These are phyloP conservation scores for Fusarium compactum DNA, from an alignment of 2,329 filamentous ascomycete species.

Conservation along the genomic window DNA sequence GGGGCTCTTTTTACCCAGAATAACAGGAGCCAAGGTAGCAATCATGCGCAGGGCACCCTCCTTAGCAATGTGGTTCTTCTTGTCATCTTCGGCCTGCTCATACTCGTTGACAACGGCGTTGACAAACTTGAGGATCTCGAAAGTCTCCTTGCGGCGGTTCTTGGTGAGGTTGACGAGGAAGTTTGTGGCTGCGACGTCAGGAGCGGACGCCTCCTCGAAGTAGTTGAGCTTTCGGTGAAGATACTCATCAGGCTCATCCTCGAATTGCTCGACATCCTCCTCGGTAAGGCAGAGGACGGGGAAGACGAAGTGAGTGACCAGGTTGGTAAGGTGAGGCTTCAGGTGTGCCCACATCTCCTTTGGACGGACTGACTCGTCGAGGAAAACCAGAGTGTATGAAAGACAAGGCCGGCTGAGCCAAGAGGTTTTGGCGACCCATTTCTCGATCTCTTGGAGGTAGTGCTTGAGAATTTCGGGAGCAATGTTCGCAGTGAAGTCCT, in stretches of 20 bases:
- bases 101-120: slow-evolving; percentile 96
- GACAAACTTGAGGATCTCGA: slow-evolving; percentile 92
- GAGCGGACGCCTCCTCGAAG: slow-evolving; percentile 95
- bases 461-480: slow-evolving; percentile 96
- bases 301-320: slow-evolving; percentile 95
- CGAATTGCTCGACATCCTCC: slow-evolving; percentile 93
- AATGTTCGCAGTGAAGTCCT: slow-evolving; percentile 90
- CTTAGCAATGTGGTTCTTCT: slow-evolving; percentile 95
- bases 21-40: slow-evolving; percentile 91
- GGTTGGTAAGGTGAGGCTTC: slow-evolving; percentile 91
- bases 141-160: slow-evolving; percentile 93
- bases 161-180: slow-evolving; percentile 97
- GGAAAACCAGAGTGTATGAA: slow-evolving; percentile 92
- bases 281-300: slow-evolving; percentile 92
- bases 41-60: slow-evolving; percentile 98
- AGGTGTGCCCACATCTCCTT: slow-evolving; percentile 97
- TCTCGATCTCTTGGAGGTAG: slow-evolving; percentile 94
- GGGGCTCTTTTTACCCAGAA: slow-evolving; percentile 97
- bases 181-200: slow-evolving; percentile 95
- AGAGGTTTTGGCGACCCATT: slow-evolving; percentile 93
- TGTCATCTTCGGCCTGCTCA: slow-evolving; percentile 82
- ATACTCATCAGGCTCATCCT: slow-evolving; percentile 95
- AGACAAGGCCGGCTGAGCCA: slow-evolving; percentile 96
- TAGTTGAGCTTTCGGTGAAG: slow-evolving; percentile 97
- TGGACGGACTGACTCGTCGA: slow-evolving; percentile 97